phyloP scores from a whole-genome alignment of 2,329 filamentous ascomycete genomes.

The Macroventuria anomochaeta region DNA sequence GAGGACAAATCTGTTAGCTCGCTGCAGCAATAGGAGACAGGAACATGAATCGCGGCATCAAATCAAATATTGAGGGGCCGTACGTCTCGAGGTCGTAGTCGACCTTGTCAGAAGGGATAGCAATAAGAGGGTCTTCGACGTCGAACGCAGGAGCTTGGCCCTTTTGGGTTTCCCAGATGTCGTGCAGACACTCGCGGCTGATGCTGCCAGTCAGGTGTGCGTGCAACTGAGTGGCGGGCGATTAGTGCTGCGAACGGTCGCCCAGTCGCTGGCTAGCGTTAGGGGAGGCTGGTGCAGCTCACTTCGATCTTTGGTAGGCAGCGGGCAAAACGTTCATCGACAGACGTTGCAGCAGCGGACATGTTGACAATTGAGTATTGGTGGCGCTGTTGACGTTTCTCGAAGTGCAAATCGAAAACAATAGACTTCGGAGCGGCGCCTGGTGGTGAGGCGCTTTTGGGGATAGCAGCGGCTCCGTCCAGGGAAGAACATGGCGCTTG shows the following conservation, averaged over 20 bases:
- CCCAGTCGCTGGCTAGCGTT: slow-evolving; percentile 27
- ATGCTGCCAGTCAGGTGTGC: slow-evolving; percentile 83
- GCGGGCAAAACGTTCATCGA: slow-evolving; percentile 40
- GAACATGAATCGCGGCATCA: slow-evolving; percentile 13
- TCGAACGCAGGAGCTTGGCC: slow-evolving; percentile 57
- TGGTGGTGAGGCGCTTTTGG: slow-evolving; percentile 23
- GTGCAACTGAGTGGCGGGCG: slow-evolving; percentile 65
- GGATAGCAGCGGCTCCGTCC: slow-evolving; percentile 22
- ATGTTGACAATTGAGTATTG: slow-evolving; percentile 23
- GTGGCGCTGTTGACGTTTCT: slow-evolving; percentile 31
- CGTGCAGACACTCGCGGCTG: slow-evolving; percentile 72
- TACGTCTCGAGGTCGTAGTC: slow-evolving; percentile 74
- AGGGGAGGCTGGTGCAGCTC: slow-evolving; percentile 29
- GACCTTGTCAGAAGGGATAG: slow-evolving; percentile 74
- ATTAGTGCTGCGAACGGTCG: slow-evolving; percentile 39
- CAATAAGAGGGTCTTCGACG: slow-evolving; percentile 71
- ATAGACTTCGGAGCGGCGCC: slow-evolving; percentile 20
- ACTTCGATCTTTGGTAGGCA: slow-evolving; percentile 55
- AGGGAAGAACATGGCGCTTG: slow-evolving; percentile 7
- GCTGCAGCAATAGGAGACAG: slow-evolving; percentile 9
- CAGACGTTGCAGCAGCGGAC: slow-evolving; percentile 20
- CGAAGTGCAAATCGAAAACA: slow-evolving; percentile 25
- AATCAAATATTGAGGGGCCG: slow-evolving; percentile 28
- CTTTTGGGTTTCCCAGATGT: slow-evolving; percentile 72
- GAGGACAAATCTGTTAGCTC: background rate